Evolutionary conservation across 75 land plant genomes (phyloP), one percentile per base, ranked within the genome.

Genomic region (Larix kaempferi): DNA sequence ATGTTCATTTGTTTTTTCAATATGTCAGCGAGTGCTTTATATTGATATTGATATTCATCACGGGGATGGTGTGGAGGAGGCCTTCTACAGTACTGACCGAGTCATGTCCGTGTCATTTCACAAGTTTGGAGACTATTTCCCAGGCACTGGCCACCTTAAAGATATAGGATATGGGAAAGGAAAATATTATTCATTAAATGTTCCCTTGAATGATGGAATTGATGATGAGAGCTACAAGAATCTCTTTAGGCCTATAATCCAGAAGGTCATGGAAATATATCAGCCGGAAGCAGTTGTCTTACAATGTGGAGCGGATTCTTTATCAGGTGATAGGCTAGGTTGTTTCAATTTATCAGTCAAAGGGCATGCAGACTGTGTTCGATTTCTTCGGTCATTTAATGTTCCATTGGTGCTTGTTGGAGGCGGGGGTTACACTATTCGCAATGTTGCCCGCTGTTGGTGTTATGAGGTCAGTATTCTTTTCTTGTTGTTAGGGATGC

Each of bases 371-470:
- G 90, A 88, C 27, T 89, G 91, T 63, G 78, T 89, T 3, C 72
- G 87, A 14, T 89, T 84, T 52, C 77, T 89, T 35, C 71, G 90
- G 22, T 87, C 90, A 23, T 89, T 89, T 73, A 88, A 89, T 84
- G 91, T 91, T 7, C 93, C 93, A 56, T 65, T 91, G 66, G 80
- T 89, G 79, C 86, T 91, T 64, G 76, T 89, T 44, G 93, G 93
- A 64, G 93, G 93, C 14, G 93, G 93, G 25, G 93, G 93, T 15
- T 91, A 91, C 81, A 91, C 93, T 7, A 86, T 89, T 27, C 82
- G 91, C 7, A 91, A 91, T 78, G 93, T 91, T 71, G 93, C 93
- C 60, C 87, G 93, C 22, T 91, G 93, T 63, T 91, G 92, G 92
- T 78, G 80, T 76, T 84, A 83, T 60, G 85, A 84, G 85, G 84